Evolutionary conservation across 1,139 yeast genomes (phyloP), one percentile per base, ranked within the genome.

Genomic region (Lizanozyma gosingica): DNA sequence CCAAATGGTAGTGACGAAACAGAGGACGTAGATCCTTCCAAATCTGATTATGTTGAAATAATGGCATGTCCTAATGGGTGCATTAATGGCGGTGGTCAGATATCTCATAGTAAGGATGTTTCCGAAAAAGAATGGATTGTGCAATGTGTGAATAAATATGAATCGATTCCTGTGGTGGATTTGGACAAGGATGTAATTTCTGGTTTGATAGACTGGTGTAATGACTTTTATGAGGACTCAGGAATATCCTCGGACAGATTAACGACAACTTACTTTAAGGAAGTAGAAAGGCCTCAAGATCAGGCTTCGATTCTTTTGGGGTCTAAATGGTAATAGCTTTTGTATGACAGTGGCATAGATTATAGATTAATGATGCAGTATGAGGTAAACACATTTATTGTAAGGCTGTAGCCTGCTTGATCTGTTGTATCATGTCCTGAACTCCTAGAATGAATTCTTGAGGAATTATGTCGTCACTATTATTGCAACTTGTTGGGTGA

Each of bases 51-150:
- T 52, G 87, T 92, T 3, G 98, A 92, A 53, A 84, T 92, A 33
- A 90, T 88, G 97, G 98, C 98, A 1, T 92, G 98, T 58, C 98
- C 98, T 2, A 87, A 86, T 34, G 99, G 98, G 1, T 92, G 98
- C 55, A 84, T 90, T 43, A 92, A 92, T 54, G 99, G 99, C 6
- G 97, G 98, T 15, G 99, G 99, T 0, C 92, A 88, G 53, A 80
- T 85, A 34, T 78, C 84, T 0, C 57, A 47, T 11, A 22, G 15
- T 14, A 33, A 18, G 4, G 42, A 45, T 1, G 53, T 51, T 4
- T 62, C 47, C 9, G 66, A 64, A 35, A 72, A 70, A 46, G 67
- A 62, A 14, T 75, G 80, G 80, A 49, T 71, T 15, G 47, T 48
- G 3, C 48, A 55, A 29, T 66, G 66, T 3, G 47, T 47, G 35